phyloP scores from a whole-genome alignment of 805 yeast species.

The Pichia paraexigua region DNA sequence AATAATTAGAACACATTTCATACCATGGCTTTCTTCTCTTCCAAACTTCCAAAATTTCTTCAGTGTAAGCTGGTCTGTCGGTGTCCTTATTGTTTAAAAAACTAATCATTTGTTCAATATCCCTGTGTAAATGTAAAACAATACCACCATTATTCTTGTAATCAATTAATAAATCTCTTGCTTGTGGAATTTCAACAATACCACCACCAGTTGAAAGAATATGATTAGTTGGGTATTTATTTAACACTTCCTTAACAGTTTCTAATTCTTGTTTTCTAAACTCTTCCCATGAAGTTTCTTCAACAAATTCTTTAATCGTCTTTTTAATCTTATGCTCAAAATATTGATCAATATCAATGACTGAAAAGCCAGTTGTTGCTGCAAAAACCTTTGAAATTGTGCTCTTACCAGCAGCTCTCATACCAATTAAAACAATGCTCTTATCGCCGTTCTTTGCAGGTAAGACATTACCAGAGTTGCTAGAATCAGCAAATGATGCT shows the following conservation, averaged over 20 bases:
- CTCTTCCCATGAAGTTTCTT: conserved; percentile 73
- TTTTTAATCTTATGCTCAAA: conserved; percentile 48
- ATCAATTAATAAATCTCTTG: conserved; percentile 54
- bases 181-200: conserved; percentile 66
- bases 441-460: conserved; percentile 34
- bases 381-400: conserved; percentile 80
- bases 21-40: conserved; percentile 72
- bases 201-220: conserved; percentile 97
- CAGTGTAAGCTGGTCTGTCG: conserved; percentile 79
- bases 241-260: conserved; percentile 44
- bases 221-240: conserved; percentile 36
- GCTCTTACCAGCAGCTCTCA: conserved; percentile 97
- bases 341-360: conserved; percentile 68
- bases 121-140: conserved; percentile 87
- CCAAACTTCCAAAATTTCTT: conserved; percentile 82
- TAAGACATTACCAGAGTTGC: conserved; percentile 11
- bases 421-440: conserved; percentile 79
- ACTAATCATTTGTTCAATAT: conserved; percentile 67
- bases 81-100: conserved; percentile 67
- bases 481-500: conserved; percentile 13
- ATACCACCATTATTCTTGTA: conserved; percentile 58
- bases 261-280: conserved; percentile 65
- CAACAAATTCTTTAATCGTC: conserved; percentile 54
- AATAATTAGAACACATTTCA: conserved; percentile 67
- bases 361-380: conserved; percentile 52